These are phyloP conservation scores for Pyrenula aspistea DNA, from an alignment of 495 filamentous ascomycete genomes.

Conservation along the genomic window DNA sequence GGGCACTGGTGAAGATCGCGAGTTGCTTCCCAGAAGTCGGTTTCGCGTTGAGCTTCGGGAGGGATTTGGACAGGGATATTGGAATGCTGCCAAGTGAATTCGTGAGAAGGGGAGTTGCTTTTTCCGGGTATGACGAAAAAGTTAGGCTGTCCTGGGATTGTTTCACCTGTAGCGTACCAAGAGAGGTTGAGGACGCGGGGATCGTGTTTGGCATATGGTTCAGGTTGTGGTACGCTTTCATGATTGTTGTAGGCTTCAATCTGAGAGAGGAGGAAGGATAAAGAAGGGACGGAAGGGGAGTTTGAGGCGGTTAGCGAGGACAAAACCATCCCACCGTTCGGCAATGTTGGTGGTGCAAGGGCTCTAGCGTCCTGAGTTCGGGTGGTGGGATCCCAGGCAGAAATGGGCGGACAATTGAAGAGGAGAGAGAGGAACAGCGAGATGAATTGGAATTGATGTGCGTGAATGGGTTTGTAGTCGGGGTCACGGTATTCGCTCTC, in stretches of 20 bases:
- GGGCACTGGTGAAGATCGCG: constrained; percentile 33
- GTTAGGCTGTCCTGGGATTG: not conserved
- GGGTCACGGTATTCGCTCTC: constrained; percentile 58
- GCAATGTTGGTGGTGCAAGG: constrained; percentile 39
- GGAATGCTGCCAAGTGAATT: not conserved
- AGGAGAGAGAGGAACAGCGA: constrained; percentile 64
- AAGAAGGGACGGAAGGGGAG: constrained; percentile 41
- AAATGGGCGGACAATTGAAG: constrained; percentile 6
- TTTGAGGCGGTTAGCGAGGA: constrained; percentile 62
- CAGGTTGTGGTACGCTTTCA: constrained; percentile 34
- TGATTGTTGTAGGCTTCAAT: constrained; percentile 25
- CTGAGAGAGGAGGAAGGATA: constrained; percentile 53
- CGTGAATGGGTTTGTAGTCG: constrained; percentile 62
- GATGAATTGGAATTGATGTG: constrained; percentile 71
- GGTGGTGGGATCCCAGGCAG: not conserved
- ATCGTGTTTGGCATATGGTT: constrained; percentile 60
- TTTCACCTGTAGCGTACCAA: not conserved
- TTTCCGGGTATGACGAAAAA: constrained; percentile 17
- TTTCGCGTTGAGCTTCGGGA: not conserved
- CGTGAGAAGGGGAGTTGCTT: not conserved
- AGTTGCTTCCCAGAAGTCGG: constrained; percentile 20
- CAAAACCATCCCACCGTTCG: constrained; percentile 69
- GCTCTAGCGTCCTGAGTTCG: constrained; percentile 9
- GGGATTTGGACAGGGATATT: not conserved
- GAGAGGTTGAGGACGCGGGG: constrained; percentile 40